Conservation (phyloP, 73 alveolate genomes). For the Paramecium bursaria region DNA sequence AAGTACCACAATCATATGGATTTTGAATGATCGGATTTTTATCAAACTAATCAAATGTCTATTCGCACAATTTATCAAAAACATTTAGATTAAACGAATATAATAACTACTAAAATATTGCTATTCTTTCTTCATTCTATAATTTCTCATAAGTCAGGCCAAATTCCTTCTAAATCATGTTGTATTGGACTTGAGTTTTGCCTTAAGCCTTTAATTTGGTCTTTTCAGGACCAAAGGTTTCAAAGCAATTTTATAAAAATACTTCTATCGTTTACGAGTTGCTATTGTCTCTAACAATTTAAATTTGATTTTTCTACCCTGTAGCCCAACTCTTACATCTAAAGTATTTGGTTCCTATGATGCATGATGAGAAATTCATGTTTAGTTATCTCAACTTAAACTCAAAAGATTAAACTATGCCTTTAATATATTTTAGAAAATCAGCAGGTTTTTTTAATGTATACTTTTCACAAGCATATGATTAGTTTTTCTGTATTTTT, state of each 20-base stretch:
- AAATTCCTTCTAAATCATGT: constrained; percentile 34
- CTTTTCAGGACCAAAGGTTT: constrained; percentile 45
- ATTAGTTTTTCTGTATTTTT: not conserved
- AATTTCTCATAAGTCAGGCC: constrained; percentile 16
- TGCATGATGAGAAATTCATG: not conserved
- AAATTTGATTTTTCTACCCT: constrained; percentile 15
- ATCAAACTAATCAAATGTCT: constrained; percentile 31
- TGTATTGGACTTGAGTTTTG: not conserved
- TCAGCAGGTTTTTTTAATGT: constrained; percentile 17
- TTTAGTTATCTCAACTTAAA: not conserved
- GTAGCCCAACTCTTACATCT: constrained; percentile 54
- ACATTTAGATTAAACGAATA: constrained; percentile 48
- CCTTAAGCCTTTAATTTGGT: constrained; percentile 41
- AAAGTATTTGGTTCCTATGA: constrained; percentile 31
- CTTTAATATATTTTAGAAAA: constrained; percentile 26
- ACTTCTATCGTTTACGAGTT: not conserved
- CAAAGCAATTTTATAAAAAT: constrained; percentile 46
- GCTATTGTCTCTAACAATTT: not conserved
- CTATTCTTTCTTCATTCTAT: constrained; percentile 16
- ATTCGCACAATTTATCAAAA: constrained; percentile 44
- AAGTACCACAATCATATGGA: constrained; percentile 53
- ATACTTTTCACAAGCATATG: not conserved
- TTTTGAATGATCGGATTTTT: constrained; percentile 36
- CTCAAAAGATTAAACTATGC: not conserved
- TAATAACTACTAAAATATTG: constrained; percentile 12